phyloP scores from a whole-genome alignment of 2,329 filamentous ascomycete species.

The Fusarium beomiforme region DNA sequence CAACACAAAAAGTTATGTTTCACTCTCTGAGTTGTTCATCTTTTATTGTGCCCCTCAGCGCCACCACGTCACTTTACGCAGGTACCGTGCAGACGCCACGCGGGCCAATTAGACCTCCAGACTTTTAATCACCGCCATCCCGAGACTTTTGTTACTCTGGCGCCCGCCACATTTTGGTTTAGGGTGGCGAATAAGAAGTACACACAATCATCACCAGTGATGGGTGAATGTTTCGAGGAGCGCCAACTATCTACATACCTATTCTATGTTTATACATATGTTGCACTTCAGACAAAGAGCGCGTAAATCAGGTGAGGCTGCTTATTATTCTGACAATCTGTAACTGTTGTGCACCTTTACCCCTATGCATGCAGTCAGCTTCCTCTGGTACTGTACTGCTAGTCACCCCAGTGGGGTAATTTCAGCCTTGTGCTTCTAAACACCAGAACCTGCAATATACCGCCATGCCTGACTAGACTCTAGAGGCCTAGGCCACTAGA shows the following conservation, averaged over 20 bases:
- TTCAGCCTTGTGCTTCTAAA: conserved; percentile 16
- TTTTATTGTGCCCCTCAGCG: conserved; percentile 1
- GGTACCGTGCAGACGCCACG: conserved; percentile 44
- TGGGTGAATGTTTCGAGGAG: background rate
- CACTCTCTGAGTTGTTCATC: background rate
- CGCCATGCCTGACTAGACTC: background rate
- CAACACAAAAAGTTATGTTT: conserved; percentile 14
- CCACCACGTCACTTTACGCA: conserved; percentile 42
- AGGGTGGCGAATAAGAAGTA: conserved; percentile 9
- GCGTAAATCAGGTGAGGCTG: conserved; percentile 15
- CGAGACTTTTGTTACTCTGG: conserved; percentile 26
- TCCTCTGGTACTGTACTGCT: background rate
- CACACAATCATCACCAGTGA: conserved; percentile 3
- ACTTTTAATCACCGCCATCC: conserved; percentile 13
- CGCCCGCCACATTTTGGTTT: conserved; percentile 31
- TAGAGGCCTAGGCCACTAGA: conserved; percentile 7
- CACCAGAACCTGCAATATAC: background rate
- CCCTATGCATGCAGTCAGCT: conserved; percentile 19
- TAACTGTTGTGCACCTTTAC: background rate
- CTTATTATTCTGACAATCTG: background rate
- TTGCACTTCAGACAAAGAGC: background rate
- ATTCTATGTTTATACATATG: background rate
- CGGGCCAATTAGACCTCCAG: conserved; percentile 44
- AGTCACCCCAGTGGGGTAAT: conserved; percentile 2
- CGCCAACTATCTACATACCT: background rate